Conservation (phyloP, 2,329 filamentous ascomycete genomes). For the Aaosphaeria arxii region DNA sequence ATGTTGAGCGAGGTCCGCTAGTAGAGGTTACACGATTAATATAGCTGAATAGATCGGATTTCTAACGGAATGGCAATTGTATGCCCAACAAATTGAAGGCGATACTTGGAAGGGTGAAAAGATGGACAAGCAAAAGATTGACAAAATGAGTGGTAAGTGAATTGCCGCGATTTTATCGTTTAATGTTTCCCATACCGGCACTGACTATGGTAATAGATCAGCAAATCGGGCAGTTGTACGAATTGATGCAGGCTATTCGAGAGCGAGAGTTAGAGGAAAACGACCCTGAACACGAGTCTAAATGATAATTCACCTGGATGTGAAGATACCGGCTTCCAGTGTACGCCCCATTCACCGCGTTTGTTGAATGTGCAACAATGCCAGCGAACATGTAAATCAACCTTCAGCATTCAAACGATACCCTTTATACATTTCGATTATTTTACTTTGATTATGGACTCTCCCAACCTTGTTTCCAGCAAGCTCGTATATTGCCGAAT, state of each 20-base stretch:
- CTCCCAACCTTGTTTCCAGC: no score
- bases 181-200: neutral
- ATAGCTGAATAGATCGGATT: constrained; percentile 72
- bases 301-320: no score
- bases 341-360: no score
- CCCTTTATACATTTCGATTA: no score
- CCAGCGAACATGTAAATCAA: no score
- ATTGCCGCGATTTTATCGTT: neutral
- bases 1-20: constrained; percentile 11
- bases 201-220: constrained; percentile 62
- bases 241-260: constrained; percentile 82
- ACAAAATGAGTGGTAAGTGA: constrained; percentile 86
- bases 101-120: constrained; percentile 81
- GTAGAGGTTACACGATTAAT: neutral
- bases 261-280: constrained; percentile 50
- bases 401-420: no score
- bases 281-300: constrained; percentile 33
- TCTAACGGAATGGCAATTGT: constrained; percentile 92
- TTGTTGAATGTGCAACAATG: no score
- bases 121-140: constrained; percentile 77
- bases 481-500: no score
- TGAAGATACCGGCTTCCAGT: no score
- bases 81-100: constrained; percentile 88
- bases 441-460: no score
- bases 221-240: constrained; percentile 89